Percentiles rank a stretch among this genome's conserved stretches.
Evolutionary conservation across 805 yeast genomes (phyloP).

Genomic region (Zygosaccharomyces gambellarensis): DNA sequence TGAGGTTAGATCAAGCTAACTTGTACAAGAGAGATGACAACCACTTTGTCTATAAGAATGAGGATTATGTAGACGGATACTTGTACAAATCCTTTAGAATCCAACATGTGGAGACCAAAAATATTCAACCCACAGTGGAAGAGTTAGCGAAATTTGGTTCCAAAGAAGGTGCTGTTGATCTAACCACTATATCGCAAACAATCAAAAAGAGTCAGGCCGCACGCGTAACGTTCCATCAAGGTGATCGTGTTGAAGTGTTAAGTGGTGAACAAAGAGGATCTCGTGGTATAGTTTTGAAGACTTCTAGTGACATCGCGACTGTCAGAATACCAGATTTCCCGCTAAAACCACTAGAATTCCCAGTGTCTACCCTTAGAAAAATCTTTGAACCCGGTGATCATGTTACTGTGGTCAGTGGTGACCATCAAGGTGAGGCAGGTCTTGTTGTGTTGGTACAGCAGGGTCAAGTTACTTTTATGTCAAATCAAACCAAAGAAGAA

Average conservation of each 20-base stretch:
- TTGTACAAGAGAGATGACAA: conserved; percentile 61
- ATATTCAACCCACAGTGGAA: conserved; percentile 80
- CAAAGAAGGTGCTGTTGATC: conserved; percentile 81
- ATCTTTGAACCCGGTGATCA: conserved; percentile 90
- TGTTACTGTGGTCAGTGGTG: conserved; percentile 87
- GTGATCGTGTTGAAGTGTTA: conserved; percentile 87
- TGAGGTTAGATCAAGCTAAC: conserved; percentile 71
- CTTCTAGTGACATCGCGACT: conserved; percentile 59
- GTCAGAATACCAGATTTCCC: conserved; percentile 48
- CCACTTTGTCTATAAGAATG: conserved; percentile 72
- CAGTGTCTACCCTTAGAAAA: conserved; percentile 75
- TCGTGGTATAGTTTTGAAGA: conserved; percentile 66
- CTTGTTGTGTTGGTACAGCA: conserved; percentile 76
- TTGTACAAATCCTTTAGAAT: conserved; percentile 81
- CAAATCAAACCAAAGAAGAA: conserved; percentile 85
- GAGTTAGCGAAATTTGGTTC: conserved; percentile 80
- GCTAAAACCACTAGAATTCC: conserved; percentile 63
- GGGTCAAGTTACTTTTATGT: conserved; percentile 83
- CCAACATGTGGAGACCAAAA: conserved; percentile 72
- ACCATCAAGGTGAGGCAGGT: conserved; percentile 91
- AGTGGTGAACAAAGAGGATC: conserved; percentile 93
- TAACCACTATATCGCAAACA: conserved; percentile 81
- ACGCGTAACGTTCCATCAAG: conserved; percentile 72
- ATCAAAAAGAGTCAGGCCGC: conserved; percentile 59
- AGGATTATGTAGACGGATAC: conserved; percentile 86